Conservation (phyloP, 1,284 basidiomycete genomes). For the Cryptococcus sp. region DNA sequence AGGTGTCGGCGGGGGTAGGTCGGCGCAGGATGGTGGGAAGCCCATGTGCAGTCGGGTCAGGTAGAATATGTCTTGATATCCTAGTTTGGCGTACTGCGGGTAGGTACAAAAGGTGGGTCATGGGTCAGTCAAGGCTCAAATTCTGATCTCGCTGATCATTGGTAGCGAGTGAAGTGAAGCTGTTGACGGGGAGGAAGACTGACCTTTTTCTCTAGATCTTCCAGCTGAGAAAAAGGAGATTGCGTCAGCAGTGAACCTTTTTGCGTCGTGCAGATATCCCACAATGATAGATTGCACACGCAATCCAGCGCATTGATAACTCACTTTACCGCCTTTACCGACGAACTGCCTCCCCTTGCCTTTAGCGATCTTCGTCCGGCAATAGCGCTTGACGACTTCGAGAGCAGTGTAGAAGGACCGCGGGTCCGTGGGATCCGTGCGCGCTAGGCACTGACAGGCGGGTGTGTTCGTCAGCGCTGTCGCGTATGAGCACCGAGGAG, state of each 20-base stretch:
- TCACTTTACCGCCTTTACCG: constrained; percentile 32
- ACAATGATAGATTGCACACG: neutral
- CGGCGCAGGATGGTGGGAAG: constrained; percentile 23
- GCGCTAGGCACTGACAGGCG: constrained; percentile 15
- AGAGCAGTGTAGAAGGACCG: constrained; percentile 19
- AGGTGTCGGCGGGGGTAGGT: constrained; percentile 22
- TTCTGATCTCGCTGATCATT: neutral
- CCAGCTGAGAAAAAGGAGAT: constrained; percentile 14
- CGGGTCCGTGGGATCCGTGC: constrained; percentile 22
- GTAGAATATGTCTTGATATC: constrained; percentile 39
- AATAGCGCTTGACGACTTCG: constrained; percentile 32
- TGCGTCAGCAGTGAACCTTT: too few relatives aligned
- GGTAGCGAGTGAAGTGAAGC: neutral
- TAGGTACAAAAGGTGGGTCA: neutral
- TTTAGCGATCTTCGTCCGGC: constrained; percentile 31
- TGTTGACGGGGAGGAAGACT: neutral
- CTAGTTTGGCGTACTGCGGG: constrained; percentile 28
- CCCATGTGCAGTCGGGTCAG: constrained; percentile 25
- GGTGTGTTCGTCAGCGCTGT: too few relatives aligned
- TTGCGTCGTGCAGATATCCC: too few relatives aligned
- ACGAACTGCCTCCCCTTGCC: constrained; percentile 23
- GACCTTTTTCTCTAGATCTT: constrained; percentile 25
- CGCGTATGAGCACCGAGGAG: too few relatives aligned
- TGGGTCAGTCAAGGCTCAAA: too few relatives aligned
- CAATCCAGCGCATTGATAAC: constrained; percentile 5